Evolutionary conservation across 2,329 filamentous ascomycete genomes (phyloP).

Genomic region (Aureobasidium sp.): DNA sequence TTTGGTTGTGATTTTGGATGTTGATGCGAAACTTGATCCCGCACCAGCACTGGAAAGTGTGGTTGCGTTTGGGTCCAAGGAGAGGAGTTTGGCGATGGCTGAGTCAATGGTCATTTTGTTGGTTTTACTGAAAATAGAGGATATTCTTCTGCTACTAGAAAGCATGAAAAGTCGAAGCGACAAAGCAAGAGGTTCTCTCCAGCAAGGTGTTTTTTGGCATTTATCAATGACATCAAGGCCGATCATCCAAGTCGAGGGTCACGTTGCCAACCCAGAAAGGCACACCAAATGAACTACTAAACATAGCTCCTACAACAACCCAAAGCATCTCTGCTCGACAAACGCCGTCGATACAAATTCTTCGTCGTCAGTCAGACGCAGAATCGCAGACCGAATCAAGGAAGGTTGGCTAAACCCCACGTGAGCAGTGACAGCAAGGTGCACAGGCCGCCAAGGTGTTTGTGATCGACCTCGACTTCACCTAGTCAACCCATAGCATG

Average conservation of each 20-base stretch:
- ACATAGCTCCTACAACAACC: neutral
- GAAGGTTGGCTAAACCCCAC: neutral
- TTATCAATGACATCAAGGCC: neutral
- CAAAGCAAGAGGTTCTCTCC: neutral
- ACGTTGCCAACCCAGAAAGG: neutral
- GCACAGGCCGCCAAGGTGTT: neutral
- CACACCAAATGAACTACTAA: neutral
- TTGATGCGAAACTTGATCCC: constrained; percentile 57
- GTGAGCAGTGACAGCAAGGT: neutral
- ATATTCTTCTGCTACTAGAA: neutral
- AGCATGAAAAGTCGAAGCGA: neutral
- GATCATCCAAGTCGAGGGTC: neutral
- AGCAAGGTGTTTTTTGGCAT: neutral
- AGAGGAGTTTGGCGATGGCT: constrained; percentile 55
- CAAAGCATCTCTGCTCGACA: neutral
- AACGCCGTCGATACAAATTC: neutral
- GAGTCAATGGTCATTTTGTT: constrained; percentile 50
- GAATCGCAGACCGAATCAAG: neutral
- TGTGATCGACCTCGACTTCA: constrained; percentile 4
- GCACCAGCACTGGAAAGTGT: constrained; percentile 53
- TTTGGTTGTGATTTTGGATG: constrained; percentile 51
- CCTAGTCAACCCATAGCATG: neutral
- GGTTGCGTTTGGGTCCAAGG: constrained; percentile 49
- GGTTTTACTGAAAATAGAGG: neutral
- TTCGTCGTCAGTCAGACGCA: neutral